phyloP scores from a whole-genome alignment of 306 rosid species.

The Vicia faba region DNA sequence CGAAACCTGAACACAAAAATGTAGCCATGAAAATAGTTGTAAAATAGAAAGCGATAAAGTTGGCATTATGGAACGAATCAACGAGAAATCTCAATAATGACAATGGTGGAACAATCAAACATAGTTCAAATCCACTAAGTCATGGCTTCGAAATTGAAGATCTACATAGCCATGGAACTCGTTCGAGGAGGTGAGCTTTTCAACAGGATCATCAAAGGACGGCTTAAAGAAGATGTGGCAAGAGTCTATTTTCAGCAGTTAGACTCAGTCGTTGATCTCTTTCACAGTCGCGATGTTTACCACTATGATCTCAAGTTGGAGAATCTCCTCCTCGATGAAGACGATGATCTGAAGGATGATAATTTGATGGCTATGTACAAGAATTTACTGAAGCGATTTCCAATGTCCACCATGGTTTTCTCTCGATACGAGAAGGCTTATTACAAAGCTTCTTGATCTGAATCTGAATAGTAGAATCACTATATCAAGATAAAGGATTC shows the following conservation, averaged over 20 bases:
- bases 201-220: slow-evolving; percentile 65
- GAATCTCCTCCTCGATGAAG: slow-evolving; percentile 76
- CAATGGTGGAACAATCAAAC: slow-evolving; percentile 81
- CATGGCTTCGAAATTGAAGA: slow-evolving; percentile 88
- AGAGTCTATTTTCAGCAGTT: slow-evolving; percentile 82
- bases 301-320: slow-evolving; percentile 96
- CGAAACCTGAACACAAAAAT: slow-evolving; percentile 47
- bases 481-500: slow-evolving; percentile 62
- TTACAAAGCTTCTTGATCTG: slow-evolving; percentile 84
- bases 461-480: slow-evolving; percentile 63
- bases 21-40: slow-evolving; percentile 94
- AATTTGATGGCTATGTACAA: slow-evolving; percentile 74
- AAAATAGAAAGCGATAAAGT: slow-evolving; percentile 86
- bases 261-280: slow-evolving; percentile 91
- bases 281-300: slow-evolving; percentile 93
- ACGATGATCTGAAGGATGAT: slow-evolving; percentile 79
- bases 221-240: slow-evolving; percentile 68
- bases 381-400: slow-evolving; percentile 87
- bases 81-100: slow-evolving; percentile 90
- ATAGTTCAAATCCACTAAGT: slow-evolving; percentile 87
- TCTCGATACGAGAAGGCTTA: slow-evolving; percentile 57
- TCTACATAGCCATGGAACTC: slow-evolving; percentile 92
- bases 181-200: slow-evolving; percentile 95
- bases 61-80: slow-evolving; percentile 93
- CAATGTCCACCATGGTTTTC: slow-evolving; percentile 94